Conservation (phyloP, 345 rosid species). For the Hypericum androsaemum region DNA sequence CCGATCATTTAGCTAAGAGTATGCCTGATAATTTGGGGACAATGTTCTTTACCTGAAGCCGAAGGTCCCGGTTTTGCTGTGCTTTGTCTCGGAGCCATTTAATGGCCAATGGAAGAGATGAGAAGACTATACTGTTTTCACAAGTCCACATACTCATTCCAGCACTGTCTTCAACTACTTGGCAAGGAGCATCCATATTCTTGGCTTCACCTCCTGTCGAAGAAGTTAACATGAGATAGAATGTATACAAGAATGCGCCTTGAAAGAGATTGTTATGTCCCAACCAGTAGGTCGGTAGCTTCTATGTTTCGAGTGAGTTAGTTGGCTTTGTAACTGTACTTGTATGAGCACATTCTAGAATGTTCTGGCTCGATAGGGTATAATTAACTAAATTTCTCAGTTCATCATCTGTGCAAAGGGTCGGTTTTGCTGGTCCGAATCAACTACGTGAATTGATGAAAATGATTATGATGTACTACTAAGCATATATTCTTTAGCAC, state of each 20-base stretch:
- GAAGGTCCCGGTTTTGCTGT: constrained; percentile 45
- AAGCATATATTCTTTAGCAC: too few relatives aligned
- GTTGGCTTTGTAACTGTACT: too few relatives aligned
- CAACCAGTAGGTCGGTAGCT: too few relatives aligned
- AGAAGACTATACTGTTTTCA: constrained; percentile 61
- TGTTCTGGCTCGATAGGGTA: too few relatives aligned
- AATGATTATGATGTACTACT: too few relatives aligned
- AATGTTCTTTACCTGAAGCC: constrained; percentile 46
- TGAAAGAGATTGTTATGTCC: neutral
- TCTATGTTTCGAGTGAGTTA: too few relatives aligned
- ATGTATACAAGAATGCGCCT: neutral
- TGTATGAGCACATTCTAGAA: too few relatives aligned
- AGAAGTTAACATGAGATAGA: neutral
- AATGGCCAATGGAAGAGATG: constrained; percentile 79
- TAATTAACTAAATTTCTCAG: too few relatives aligned
- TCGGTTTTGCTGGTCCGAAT: too few relatives aligned
- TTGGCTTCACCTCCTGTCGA: constrained; percentile 33
- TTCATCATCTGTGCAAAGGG: too few relatives aligned
- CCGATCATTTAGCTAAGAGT: neutral
- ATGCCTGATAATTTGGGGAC: neutral
- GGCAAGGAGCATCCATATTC: constrained; percentile 31
- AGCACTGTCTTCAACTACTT: constrained; percentile 36
- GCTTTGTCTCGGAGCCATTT: constrained; percentile 80
- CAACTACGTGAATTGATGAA: too few relatives aligned
- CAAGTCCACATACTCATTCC: constrained; percentile 31